These are phyloP conservation scores for Cyberlindnera japonica DNA, from an alignment of 805 yeast species.

Conservation along the genomic window DNA sequence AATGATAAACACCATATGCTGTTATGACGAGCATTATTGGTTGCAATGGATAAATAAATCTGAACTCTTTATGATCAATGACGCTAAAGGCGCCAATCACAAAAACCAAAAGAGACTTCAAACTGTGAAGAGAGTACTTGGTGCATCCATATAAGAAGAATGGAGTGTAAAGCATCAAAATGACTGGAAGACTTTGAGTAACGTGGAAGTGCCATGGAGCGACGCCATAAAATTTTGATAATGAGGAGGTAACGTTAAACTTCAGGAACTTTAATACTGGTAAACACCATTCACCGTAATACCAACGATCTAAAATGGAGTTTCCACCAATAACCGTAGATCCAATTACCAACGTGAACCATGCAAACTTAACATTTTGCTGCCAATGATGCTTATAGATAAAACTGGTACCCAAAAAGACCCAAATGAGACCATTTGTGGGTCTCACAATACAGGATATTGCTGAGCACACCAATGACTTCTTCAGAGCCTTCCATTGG, in stretches of 20 bases:
- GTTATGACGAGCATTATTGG: slow-evolving; percentile 62
- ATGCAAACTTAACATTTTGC: slow-evolving; percentile 14
- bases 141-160: slow-evolving; percentile 45
- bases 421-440: slow-evolving; percentile 79
- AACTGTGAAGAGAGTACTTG: slow-evolving; percentile 20
- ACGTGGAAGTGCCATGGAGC: slow-evolving; percentile 85
- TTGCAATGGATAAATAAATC: slow-evolving; percentile 82
- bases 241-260: slow-evolving; percentile 70
- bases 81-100: slow-evolving; percentile 57
- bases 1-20: slow-evolving; percentile 33
- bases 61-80: slow-evolving; percentile 82
- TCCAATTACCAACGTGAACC: slow-evolving; percentile 15
- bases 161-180: slow-evolving; percentile 66
- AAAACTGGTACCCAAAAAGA: slow-evolving; percentile 44
- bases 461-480: slow-evolving; percentile 51
- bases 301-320: slow-evolving; percentile 49
- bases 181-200: slow-evolving; percentile 75
- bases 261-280: slow-evolving; percentile 70
- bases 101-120: slow-evolving; percentile 34
- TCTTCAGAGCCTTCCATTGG: slow-evolving; percentile 23
- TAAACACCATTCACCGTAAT: slow-evolving; percentile 52
- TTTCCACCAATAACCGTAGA: slow-evolving; percentile 31
- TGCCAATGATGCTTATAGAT: slow-evolving; percentile 8
- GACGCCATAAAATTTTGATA: slow-evolving; percentile 80
- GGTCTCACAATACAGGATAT: slow-evolving; percentile 76